Base-by-base conservation (phyloP, 495 filamentous ascomycete genomes). In the Penicillium flavigenum region DNA sequence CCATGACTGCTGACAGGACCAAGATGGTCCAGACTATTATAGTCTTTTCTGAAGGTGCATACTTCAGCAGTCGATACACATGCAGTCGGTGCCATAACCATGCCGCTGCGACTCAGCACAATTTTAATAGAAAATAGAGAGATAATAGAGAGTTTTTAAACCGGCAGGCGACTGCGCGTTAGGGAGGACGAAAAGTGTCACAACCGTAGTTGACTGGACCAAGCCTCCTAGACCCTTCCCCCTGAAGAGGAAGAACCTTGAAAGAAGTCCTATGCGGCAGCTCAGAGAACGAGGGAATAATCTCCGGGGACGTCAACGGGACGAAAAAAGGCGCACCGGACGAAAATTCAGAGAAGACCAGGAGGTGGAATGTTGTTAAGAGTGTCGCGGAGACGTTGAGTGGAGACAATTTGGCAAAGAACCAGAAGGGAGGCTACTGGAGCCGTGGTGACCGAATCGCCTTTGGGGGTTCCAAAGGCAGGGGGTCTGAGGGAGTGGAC, bases 211-310 rank as follows among this genome's bases (percentile, higher is more conserved):
- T 82, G 83, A 87, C 84, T 86, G 87, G 62, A 67, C 66, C 60
- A 71, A 69, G 63, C 61, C 63, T 68, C 68, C 61, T 66, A 58
- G 68, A 70, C 68, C 65, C 68, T 69, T 70, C 68, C 68, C 61
- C 68, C 68, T 70, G 63, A 77, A 94, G 92, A 92, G 91, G 92
- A 95, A 97, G 92, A 93, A 91, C 86, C 87, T 83, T 81, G 86
- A 83, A 86, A 88, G 83, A 81, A 86, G 85, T 91, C 88, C 89
- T 97, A 97, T 97, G 91, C 92, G 92, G 92, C 92, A 95, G 92
- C 89, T 93, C 89, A 84, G 81, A 72, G 72, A 72, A 74, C 77
- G 80, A 77, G 75, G 79, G 76, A 67, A 63, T 68, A 77, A 77
- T 63, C 66, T 72, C 72, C 78, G 78, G 73, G 69, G 77, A 79